phyloP scores from a whole-genome alignment of 1,139 yeast species.

The Yamadazyma buinensis region DNA sequence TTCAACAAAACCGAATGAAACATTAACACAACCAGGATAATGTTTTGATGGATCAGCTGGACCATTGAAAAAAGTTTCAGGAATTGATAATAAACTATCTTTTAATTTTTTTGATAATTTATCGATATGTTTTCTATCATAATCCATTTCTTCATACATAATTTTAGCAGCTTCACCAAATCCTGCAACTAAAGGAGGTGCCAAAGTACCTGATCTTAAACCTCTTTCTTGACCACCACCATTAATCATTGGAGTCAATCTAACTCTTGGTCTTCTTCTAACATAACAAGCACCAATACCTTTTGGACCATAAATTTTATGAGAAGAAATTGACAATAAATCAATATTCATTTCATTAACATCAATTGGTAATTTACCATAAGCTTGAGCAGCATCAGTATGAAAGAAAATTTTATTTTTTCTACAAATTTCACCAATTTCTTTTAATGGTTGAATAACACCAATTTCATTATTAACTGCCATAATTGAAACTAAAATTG shows the following conservation, averaged over 20 bases:
- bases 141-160: constrained; percentile 67
- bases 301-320: constrained; percentile 96
- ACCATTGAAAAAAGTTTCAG: constrained; percentile 89
- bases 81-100: constrained; percentile 71
- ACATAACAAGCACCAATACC: constrained; percentile 96
- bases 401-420: constrained; percentile 90
- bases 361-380: constrained; percentile 88
- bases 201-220: constrained; percentile 91
- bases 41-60: constrained; percentile 53
- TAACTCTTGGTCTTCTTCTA: constrained; percentile 97
- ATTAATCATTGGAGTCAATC: constrained; percentile 89
- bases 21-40: constrained; percentile 93
- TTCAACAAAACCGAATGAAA: constrained; percentile 95
- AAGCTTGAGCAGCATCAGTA: constrained; percentile 98
- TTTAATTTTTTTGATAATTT: constrained; percentile 70
- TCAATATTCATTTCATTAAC: constrained; percentile 94
- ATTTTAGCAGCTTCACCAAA: constrained; percentile 97
- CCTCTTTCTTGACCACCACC: constrained; percentile 99
- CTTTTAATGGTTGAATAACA: constrained; percentile 92
- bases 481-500: constrained; percentile 91
- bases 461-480: constrained; percentile 98
- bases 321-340: constrained; percentile 88
- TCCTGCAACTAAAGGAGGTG: constrained; percentile 93
- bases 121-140: constrained; percentile 68
- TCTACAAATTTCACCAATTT: constrained; percentile 86